Evolutionary conservation across 225 moss, liverwort and hornwort species (phyloP).

Genomic region (Bryum argenteum): DNA sequence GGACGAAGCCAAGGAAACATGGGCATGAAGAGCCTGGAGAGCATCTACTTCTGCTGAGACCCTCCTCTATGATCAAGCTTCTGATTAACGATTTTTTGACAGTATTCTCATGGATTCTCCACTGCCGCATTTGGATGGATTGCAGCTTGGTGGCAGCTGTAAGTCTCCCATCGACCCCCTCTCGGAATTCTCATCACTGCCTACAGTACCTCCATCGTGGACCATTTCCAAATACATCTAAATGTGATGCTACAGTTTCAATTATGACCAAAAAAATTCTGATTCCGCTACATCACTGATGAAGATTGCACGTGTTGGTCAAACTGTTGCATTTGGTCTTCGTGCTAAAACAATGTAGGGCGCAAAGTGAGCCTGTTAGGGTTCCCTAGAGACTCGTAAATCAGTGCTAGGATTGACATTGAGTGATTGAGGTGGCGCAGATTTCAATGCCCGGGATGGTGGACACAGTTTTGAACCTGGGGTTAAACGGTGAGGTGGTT

Average conservation of each 20-base stretch:
- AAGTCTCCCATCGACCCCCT: slow-evolving; percentile 26
- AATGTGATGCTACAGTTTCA: too few species aligned
- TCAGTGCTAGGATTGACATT: background rate
- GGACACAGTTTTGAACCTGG: slow-evolving; percentile 92
- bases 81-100: background rate
- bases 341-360: too few species aligned
- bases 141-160: slow-evolving; percentile 98
- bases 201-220: too few species aligned
- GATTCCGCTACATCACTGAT: background rate
- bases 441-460: slow-evolving; percentile 98
- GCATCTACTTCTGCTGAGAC: slow-evolving; percentile 3
- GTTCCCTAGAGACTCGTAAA: slow-evolving; percentile 3
- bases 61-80: too few species aligned
- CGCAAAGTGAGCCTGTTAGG: background rate
- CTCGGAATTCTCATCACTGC: too few species aligned
- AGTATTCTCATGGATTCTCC: background rate
- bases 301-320: too few species aligned
- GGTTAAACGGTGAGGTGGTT: slow-evolving; percentile 87
- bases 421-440: slow-evolving; percentile 40
- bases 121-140: slow-evolving; percentile 25
- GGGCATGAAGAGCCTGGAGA: too few species aligned
- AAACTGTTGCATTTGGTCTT: too few species aligned
- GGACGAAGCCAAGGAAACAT: too few species aligned
- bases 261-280: too few species aligned
- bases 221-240: background rate